Evolutionary conservation across 2,329 filamentous ascomycete species (phyloP).

Genomic region (Septoria linicola): DNA sequence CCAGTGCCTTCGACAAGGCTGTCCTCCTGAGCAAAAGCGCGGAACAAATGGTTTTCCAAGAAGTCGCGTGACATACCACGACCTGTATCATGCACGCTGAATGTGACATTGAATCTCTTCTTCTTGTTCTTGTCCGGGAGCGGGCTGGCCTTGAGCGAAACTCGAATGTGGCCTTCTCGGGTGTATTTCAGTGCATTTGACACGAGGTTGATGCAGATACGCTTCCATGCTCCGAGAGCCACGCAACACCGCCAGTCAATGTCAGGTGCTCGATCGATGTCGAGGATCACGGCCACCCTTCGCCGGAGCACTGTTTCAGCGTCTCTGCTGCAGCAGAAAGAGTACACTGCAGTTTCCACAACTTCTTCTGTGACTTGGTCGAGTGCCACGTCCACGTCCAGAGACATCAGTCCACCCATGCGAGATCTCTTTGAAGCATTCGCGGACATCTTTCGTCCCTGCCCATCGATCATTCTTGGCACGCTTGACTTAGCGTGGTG

Average conservation of each 20-base stretch:
- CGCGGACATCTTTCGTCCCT: slow-evolving; percentile 14
- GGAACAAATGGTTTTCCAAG: slow-evolving; percentile 60
- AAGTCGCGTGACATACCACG: slow-evolving; percentile 65
- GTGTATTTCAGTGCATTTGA: slow-evolving; percentile 54
- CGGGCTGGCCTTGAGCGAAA: slow-evolving; percentile 31
- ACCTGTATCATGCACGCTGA: slow-evolving; percentile 60
- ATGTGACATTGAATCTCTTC: slow-evolving; percentile 27
- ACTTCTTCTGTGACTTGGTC: slow-evolving; percentile 54
- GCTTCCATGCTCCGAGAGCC: slow-evolving; percentile 48
- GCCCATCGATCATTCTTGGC: slow-evolving; percentile 7
- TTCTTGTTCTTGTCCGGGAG: slow-evolving; percentile 24
- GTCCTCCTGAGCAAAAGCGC: slow-evolving; percentile 65
- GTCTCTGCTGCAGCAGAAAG: slow-evolving; percentile 31
- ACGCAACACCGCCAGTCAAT: slow-evolving; percentile 46
- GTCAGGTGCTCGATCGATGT: slow-evolving; percentile 40
- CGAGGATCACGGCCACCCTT: slow-evolving; percentile 49
- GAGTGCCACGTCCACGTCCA: slow-evolving; percentile 41
- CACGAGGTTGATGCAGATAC: slow-evolving; percentile 49
- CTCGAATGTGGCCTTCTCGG: slow-evolving; percentile 42
- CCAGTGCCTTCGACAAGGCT: slow-evolving; percentile 61
- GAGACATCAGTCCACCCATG: slow-evolving; percentile 27
- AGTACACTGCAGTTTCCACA: slow-evolving; percentile 52
- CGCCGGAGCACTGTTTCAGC: slow-evolving; percentile 25
- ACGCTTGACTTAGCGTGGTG: slow-evolving; percentile 29
- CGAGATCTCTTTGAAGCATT: slow-evolving; percentile 18